Evolutionary conservation across 495 filamentous ascomycete genomes (phyloP).

Genomic region (Penicillium flavigenum): DNA sequence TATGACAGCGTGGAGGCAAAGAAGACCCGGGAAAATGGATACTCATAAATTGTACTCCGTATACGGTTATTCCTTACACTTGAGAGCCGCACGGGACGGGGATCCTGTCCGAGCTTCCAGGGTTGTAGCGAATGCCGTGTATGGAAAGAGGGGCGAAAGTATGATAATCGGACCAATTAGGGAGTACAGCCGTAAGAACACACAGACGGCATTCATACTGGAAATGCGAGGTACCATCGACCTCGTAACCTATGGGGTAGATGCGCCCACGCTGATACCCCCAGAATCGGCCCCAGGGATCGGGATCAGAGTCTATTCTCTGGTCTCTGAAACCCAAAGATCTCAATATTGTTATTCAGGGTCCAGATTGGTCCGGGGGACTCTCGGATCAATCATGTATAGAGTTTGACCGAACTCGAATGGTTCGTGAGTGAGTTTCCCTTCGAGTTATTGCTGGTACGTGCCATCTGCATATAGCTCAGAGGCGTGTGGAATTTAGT

Average conservation of each 20-base stretch:
- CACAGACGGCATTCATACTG: background rate
- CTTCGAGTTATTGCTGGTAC: slow-evolving; percentile 21
- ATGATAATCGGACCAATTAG: background rate
- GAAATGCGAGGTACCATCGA: background rate
- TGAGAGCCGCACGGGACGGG: slow-evolving; percentile 20
- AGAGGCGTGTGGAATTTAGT: slow-evolving; percentile 17
- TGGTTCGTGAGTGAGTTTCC: slow-evolving; percentile 27
- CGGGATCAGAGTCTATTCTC: slow-evolving; percentile 12
- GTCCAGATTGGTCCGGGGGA: slow-evolving; percentile 24
- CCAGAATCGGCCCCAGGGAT: slow-evolving; percentile 9
- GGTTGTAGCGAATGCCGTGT: slow-evolving; percentile 2
- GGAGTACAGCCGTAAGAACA: background rate
- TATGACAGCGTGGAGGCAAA: background rate
- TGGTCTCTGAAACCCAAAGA: slow-evolving; percentile 17
- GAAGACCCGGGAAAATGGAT: background rate
- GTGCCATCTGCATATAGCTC: slow-evolving; percentile 24
- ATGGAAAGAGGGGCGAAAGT: background rate
- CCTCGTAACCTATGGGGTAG: background rate
- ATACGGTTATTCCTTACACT: slow-evolving; percentile 14
- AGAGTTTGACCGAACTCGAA: slow-evolving; percentile 19
- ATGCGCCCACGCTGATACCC: background rate
- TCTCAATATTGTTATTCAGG: slow-evolving; percentile 12
- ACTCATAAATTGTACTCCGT: background rate
- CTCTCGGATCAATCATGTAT: slow-evolving; percentile 14
- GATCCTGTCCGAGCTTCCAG: slow-evolving; percentile 1